A percentile compares a stretch with the other conserved stretches of the same genome.
These are phyloP conservation scores for Phytophthora tubulina DNA, from an alignment of 352 stramenopile genomes.

Conservation along the genomic window DNA sequence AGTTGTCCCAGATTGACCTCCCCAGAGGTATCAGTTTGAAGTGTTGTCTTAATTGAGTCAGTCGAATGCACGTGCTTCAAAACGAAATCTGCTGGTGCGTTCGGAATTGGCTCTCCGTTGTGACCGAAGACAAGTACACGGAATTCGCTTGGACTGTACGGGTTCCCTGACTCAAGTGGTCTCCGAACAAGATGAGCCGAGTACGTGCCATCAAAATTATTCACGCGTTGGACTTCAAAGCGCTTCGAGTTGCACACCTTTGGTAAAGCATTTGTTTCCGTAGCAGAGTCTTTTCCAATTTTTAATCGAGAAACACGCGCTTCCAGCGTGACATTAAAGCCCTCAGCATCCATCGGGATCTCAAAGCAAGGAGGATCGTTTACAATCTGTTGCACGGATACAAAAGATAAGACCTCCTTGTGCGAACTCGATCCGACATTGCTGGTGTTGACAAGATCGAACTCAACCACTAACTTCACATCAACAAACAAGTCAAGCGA, in stretches of 20 bases:
- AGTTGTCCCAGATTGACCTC: constrained; percentile 56
- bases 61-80: constrained; percentile 45
- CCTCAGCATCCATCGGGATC: constrained; percentile 46
- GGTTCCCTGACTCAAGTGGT: constrained; percentile 16
- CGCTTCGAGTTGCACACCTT: constrained; percentile 40
- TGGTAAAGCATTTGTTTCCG: constrained; percentile 28
- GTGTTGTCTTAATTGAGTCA: constrained; percentile 13
- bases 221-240: constrained; percentile 55
- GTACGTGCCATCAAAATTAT: constrained; percentile 42
- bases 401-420: constrained; percentile 39
- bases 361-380: constrained; percentile 37
- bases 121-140: constrained; percentile 52
- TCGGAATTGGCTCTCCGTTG: constrained; percentile 57
- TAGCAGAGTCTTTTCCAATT: not conserved
- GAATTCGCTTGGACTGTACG: constrained; percentile 42
- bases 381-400: constrained; percentile 35
- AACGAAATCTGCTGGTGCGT: constrained; percentile 31
- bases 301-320: constrained; percentile 24
- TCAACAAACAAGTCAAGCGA: constrained; percentile 29
- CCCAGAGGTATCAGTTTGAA: constrained; percentile 47
- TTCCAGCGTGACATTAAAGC: constrained; percentile 34
- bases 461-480: constrained; percentile 40
- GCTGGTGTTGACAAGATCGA: constrained; percentile 40
- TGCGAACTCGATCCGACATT: constrained; percentile 41
- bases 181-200: constrained; percentile 51